phyloP scores from a whole-genome alignment of 2,329 filamentous ascomycete species.

The Bipolaris zeicola region DNA sequence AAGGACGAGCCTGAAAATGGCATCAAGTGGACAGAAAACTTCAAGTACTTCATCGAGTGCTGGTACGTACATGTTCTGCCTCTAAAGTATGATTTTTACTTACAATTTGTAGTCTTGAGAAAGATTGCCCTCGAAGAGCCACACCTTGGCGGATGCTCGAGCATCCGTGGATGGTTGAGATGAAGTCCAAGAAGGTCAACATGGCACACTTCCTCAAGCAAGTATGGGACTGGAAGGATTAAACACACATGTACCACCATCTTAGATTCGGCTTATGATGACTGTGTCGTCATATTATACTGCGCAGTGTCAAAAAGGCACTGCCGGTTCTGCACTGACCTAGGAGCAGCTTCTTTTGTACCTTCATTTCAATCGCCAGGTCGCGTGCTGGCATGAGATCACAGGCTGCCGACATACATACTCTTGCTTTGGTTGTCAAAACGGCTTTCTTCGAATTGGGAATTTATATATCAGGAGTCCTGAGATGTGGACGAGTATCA shows the following conservation, averaged over 20 bases:
- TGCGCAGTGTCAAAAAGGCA: conserved; percentile 15
- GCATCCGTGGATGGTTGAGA: conserved; percentile 98
- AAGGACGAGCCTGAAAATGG: conserved; percentile 91
- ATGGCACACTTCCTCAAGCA: conserved; percentile 93
- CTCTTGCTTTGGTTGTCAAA: conserved; percentile 10
- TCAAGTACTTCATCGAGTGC: conserved; percentile 99
- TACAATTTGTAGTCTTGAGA: conserved; percentile 74
- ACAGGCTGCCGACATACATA: conserved; percentile 5
- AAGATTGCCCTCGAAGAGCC: conserved; percentile 83
- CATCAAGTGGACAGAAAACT: conserved; percentile 94
- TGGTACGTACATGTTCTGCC: conserved; percentile 69
- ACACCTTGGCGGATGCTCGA: conserved; percentile 99
- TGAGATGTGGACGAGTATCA: background rate
- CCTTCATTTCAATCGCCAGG: conserved; percentile 19
- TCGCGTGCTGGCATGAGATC: conserved; percentile 46
- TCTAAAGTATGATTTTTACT: conserved; percentile 19
- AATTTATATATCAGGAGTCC: background rate
- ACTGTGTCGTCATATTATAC: background rate
- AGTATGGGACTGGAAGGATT: conserved; percentile 95
- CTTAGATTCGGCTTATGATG: background rate
- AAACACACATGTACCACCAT: conserved; percentile 15
- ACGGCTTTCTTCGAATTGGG: conserved; percentile 7
- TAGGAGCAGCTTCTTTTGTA: conserved; percentile 12
- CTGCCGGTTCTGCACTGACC: conserved; percentile 19
- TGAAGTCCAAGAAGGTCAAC: conserved; percentile 94